Evolutionary conservation across 108 stramenopile species (phyloP), one percentile per base, ranked within the genome.

Genomic region (Licmophora abbreviata): DNA sequence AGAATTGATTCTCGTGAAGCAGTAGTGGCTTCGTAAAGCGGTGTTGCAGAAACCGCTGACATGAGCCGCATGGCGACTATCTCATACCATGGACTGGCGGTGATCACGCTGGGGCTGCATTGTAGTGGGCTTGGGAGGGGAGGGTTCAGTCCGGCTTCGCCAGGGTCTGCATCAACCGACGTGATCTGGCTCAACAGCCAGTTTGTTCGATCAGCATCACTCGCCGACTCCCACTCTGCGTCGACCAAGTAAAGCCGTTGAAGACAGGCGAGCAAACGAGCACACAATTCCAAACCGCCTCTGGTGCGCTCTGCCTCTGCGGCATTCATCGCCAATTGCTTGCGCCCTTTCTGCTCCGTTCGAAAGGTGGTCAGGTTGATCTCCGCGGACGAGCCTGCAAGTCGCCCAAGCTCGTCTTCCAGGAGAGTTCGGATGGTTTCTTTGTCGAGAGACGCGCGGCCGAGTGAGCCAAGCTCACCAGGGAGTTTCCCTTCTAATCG

Each of bases 211-310:
- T n/a, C 54, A 25, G 54, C 44, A 53, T 50, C 49, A 1, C 34
- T 71, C 34, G 52, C 44, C 44, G 37, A 48, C 53, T 38, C 59
- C 66, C 43, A 63, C 36, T 81, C 79, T 7, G 58, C 63, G 14
- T 77, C 58, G 22, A 63, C 58, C 20, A 88, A 31, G 54, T 69
- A 71, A 10, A 70, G 59, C 23, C 83, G 76, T 35, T 89, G 87
- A 12, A 65, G 63, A 40, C 74, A 51, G n/a, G 77, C 72, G 18
- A 90, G 33, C 8, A 90, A 51, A 15, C 81, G 66, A 15, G 72
- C 66, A 32, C 55, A 58, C 24, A 90, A 30, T 59, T 90, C 84
- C 58, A 83, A 59, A 50, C 85, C 77, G 15, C 69, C 66, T 30
- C 74, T 63, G 44, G 81, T 79, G 10, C 69, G 64, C 41, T 48